Percentiles rank a stretch among this genome's conserved stretches.
Conservation (phyloP, 306 rosid species). For the Acacia confusa region DNA sequence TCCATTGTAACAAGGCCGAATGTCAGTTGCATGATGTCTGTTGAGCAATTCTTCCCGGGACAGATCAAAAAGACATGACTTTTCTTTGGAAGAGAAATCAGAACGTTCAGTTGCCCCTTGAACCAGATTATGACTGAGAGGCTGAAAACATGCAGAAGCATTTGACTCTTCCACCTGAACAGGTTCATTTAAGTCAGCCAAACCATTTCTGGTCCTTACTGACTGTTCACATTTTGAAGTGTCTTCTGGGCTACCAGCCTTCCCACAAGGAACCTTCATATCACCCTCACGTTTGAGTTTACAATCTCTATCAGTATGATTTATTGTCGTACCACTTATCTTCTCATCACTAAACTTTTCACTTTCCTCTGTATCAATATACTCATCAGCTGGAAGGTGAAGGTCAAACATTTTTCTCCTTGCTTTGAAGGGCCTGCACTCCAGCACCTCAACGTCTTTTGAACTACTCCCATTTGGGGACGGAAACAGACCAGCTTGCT, state of each 20-base stretch:
- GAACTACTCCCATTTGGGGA: conserved; percentile 61
- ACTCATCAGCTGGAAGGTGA: conserved; percentile 85
- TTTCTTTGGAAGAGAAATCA: conserved; percentile 46
- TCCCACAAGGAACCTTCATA: conserved; percentile 42
- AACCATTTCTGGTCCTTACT: conserved; percentile 54
- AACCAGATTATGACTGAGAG: conserved; percentile 35
- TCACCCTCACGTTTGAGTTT: conserved; percentile 43
- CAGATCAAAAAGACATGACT: conserved; percentile 43
- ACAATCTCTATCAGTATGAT: conserved; percentile 46
- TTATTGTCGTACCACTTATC: conserved; percentile 39
- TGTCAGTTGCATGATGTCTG: conserved; percentile 46
- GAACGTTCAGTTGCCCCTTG: conserved; percentile 49
- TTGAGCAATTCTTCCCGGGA: conserved; percentile 49
- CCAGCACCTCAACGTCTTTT: conserved; percentile 70
- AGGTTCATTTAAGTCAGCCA: conserved; percentile 88
- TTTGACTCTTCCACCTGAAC: conserved; percentile 67
- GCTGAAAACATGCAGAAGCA: conserved; percentile 45
- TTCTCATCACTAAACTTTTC: conserved; percentile 69
- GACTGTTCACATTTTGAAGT: conserved; percentile 48
- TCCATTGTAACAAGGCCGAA: conserved; percentile 38
- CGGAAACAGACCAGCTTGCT: conserved; percentile 46
- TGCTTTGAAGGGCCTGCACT: conserved; percentile 72
- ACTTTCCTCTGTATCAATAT: conserved; percentile 81
- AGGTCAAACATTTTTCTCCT: conserved; percentile 86
- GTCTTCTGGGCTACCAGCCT: conserved; percentile 42